phyloP scores from a whole-genome alignment of 768 basidiomycete genomes.

The Mycena kentingensis region DNA sequence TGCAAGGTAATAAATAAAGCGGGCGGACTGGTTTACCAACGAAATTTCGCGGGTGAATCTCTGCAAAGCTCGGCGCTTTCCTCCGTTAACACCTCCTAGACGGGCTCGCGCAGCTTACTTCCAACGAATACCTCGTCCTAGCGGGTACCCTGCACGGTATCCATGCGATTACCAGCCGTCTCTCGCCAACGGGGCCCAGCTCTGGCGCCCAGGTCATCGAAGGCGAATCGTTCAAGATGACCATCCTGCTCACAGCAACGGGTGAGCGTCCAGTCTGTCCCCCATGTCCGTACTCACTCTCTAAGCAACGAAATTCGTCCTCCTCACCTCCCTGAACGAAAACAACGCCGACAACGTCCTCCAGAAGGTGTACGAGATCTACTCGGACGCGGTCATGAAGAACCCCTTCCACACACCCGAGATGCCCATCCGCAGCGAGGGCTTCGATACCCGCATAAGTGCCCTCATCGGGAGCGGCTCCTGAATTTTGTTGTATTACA shows the following conservation, averaged over 20 bases:
- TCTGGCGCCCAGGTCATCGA: slow-evolving; percentile 96
- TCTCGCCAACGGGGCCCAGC: slow-evolving; percentile 80
- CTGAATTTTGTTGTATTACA: background rate
- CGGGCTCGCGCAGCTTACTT: slow-evolving; percentile 86
- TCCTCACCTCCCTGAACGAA: slow-evolving; percentile 82
- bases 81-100: slow-evolving; percentile 48
- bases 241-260: slow-evolving; percentile 85
- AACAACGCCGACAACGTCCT: slow-evolving; percentile 68
- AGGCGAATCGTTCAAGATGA: slow-evolving; percentile 93
- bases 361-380: slow-evolving; percentile 88
- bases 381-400: slow-evolving; percentile 96
- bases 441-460: slow-evolving; percentile 76
- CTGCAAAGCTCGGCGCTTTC: background rate
- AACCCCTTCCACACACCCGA: slow-evolving; percentile 99
- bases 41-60: slow-evolving; percentile 80
- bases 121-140: slow-evolving; percentile 93
- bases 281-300: background rate
- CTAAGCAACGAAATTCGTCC: slow-evolving; percentile 80
- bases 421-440: slow-evolving; percentile 94
- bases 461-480: slow-evolving; percentile 53
- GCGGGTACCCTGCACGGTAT: slow-evolving; percentile 97
- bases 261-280: slow-evolving; percentile 48
- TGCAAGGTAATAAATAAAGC: slow-evolving; percentile 98
- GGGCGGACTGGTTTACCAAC: slow-evolving; percentile 92
- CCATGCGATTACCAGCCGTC: slow-evolving; percentile 93